Conservation (phyloP, 768 basidiomycete species). For the Auricularia auricula-judae region DNA sequence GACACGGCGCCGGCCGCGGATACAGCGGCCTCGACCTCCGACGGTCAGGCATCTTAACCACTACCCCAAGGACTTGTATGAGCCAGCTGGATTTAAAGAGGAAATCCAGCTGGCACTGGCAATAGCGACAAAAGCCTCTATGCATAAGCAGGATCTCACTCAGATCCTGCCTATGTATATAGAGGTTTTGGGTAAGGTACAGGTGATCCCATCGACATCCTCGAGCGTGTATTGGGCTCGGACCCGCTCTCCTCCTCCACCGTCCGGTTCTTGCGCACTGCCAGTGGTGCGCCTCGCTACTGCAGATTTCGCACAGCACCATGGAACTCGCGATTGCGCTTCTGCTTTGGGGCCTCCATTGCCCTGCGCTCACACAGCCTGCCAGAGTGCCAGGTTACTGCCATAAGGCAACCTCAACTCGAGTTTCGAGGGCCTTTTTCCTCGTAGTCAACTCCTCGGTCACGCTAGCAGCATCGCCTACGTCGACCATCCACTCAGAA, state of each 20-base stretch:
- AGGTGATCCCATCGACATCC: slow-evolving; percentile 62
- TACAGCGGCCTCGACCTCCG: no score
- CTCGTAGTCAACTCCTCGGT: slow-evolving; percentile 65
- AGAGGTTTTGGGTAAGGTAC: no score
- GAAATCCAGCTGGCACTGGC: no score
- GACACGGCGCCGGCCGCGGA: no score
- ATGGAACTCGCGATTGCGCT: slow-evolving; percentile 82
- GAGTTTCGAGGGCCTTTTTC: slow-evolving; percentile 41
- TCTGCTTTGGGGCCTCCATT: slow-evolving; percentile 70
- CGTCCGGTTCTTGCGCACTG: slow-evolving; percentile 68
- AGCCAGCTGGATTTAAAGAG: no score
- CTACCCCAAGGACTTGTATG: no score
- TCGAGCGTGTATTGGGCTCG: slow-evolving; percentile 70
- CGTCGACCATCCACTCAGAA: slow-evolving; percentile 72
- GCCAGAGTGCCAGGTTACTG: not conserved
- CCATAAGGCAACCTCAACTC: not conserved
- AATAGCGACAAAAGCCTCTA: no score
- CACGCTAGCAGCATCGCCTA: slow-evolving; percentile 65
- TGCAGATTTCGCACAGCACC: slow-evolving; percentile 84
- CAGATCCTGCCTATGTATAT: no score
- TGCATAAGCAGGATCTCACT: no score
- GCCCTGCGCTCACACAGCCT: slow-evolving; percentile 33
- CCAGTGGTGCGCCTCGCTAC: slow-evolving; percentile 38
- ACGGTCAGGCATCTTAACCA: no score
- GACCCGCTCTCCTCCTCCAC: slow-evolving; percentile 45